phyloP scores from a whole-genome alignment of 139 green algal species.

The Desmodesmus armatus region DNA sequence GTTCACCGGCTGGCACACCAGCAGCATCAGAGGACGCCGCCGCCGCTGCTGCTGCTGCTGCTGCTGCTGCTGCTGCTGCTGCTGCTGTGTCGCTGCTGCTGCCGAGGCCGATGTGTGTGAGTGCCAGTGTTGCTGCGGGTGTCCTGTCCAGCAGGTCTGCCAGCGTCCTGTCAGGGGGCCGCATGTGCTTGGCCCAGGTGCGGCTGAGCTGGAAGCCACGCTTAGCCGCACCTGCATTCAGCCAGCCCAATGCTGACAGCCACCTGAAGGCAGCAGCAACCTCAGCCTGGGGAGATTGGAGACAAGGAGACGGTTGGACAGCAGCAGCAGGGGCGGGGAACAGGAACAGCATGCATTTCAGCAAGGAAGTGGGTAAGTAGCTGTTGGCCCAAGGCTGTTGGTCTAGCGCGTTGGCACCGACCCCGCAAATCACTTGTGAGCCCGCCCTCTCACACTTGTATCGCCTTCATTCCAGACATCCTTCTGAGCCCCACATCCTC shows the following conservation, averaged over 20 bases:
- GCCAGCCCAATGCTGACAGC: constrained; percentile 38
- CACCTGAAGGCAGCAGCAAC: constrained; percentile 42
- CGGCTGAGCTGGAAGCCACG: constrained; percentile 32
- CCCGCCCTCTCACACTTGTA: too few relatives aligned
- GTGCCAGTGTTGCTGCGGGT: constrained; percentile 12
- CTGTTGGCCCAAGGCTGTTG: too few relatives aligned
- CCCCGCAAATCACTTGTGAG: too few relatives aligned
- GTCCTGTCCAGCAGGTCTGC: constrained; percentile 13
- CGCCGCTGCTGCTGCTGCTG: background rate
- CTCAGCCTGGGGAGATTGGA: constrained; percentile 10
- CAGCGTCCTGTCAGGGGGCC: background rate
- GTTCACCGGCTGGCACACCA: background rate
- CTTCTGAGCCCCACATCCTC: too few relatives aligned
- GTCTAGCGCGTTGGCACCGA: too few relatives aligned
- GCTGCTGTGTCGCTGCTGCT: background rate
- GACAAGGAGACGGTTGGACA: too few relatives aligned
- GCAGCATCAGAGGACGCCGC: background rate
- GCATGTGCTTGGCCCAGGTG: constrained; percentile 19
- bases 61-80: background rate
- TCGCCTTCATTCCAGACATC: too few relatives aligned
- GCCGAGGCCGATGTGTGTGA: background rate
- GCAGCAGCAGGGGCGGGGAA: too few relatives aligned
- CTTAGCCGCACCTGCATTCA: constrained; percentile 34
- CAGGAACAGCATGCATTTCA: too few relatives aligned
- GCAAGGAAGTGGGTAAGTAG: too few relatives aligned